Percentiles rank a stretch among this genome's conserved stretches.
Conservation (phyloP, 2,329 filamentous ascomycete species). For the Aspergillus vadensis region DNA sequence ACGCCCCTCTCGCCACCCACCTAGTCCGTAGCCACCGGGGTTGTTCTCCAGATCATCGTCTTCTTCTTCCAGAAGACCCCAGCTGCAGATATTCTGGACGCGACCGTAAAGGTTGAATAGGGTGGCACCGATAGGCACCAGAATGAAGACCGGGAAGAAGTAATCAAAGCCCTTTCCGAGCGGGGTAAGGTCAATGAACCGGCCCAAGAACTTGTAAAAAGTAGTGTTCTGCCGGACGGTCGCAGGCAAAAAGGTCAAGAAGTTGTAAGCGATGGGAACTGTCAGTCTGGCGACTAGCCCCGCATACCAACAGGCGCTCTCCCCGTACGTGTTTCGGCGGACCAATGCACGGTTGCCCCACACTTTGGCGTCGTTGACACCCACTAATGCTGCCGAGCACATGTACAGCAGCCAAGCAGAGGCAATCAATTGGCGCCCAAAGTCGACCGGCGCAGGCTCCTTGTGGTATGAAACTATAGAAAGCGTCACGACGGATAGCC, state of each 20-base stretch:
- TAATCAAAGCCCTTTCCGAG: slow-evolving; percentile 82
- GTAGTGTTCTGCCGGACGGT: slow-evolving; percentile 73
- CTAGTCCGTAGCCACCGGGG: slow-evolving; percentile 68
- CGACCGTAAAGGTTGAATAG: slow-evolving; percentile 87
- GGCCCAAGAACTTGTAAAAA: slow-evolving; percentile 85
- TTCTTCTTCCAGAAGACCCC: slow-evolving; percentile 76
- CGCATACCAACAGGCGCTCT: slow-evolving; percentile 94
- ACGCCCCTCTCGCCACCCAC: slow-evolving; percentile 87
- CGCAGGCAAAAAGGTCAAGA: slow-evolving; percentile 81
- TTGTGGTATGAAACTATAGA: slow-evolving; percentile 67
- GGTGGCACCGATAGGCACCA: slow-evolving; percentile 81
- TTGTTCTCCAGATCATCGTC: slow-evolving; percentile 65
- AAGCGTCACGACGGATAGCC: slow-evolving; percentile 69
- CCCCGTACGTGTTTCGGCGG: slow-evolving; percentile 84
- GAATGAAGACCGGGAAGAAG: slow-evolving; percentile 83
- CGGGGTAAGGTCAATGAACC: slow-evolving; percentile 78
- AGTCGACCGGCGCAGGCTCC: slow-evolving; percentile 73
- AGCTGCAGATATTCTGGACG: slow-evolving; percentile 74
- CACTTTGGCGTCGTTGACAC: slow-evolving; percentile 91
- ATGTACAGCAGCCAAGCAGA: slow-evolving; percentile 94
- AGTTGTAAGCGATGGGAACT: slow-evolving; percentile 93
- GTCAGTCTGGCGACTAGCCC: slow-evolving; percentile 90
- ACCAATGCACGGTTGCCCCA: slow-evolving; percentile 95
- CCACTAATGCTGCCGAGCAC: slow-evolving; percentile 84
- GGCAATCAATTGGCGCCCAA: slow-evolving; percentile 81